A percentile compares a stretch with the other conserved stretches of the same genome.
phyloP scores from a whole-genome alignment of 345 rosid species.

The Eucalyptus cladocalyx region DNA sequence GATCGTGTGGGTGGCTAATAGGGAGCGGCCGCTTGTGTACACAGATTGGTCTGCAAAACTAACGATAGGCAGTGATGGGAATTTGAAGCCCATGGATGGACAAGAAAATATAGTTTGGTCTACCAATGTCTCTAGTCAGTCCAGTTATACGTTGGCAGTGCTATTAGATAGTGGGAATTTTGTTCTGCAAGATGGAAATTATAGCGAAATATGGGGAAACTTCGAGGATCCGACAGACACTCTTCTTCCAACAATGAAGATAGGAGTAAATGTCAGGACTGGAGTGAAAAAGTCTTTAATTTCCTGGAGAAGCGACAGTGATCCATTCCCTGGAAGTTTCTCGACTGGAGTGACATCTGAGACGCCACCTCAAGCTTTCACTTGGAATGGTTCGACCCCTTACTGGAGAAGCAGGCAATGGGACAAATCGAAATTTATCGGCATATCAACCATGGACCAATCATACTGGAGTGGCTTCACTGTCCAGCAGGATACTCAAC shows the following conservation, averaged over 20 bases:
- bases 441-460: not conserved
- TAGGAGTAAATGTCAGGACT: conserved; percentile 2
- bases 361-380: conserved; percentile 14
- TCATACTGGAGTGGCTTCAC: not conserved
- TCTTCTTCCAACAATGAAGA: conserved; percentile 18
- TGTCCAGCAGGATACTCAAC: not conserved
- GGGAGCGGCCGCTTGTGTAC: conserved; percentile 7
- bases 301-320: conserved; percentile 14
- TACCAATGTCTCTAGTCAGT: not conserved
- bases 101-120: conserved; percentile 5
- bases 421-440: not conserved
- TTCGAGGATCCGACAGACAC: conserved; percentile 24
- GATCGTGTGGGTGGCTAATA: conserved; percentile 28
- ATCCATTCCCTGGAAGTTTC: conserved; percentile 16
- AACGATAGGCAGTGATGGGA: conserved; percentile 1
- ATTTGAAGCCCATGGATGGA: conserved; percentile 6
- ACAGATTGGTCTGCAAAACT: not conserved
- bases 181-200: not conserved
- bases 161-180: conserved; percentile 22
- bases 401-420: not conserved
- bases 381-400: not conserved
- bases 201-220: conserved; percentile 12
- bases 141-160: not conserved
- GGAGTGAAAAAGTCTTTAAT: not conserved
- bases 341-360: not conserved